Evolutionary conservation across 352 stramenopile genomes (phyloP), one percentile per base, ranked within the genome.

Genomic region (Phytopythium cucurbitacearum): DNA sequence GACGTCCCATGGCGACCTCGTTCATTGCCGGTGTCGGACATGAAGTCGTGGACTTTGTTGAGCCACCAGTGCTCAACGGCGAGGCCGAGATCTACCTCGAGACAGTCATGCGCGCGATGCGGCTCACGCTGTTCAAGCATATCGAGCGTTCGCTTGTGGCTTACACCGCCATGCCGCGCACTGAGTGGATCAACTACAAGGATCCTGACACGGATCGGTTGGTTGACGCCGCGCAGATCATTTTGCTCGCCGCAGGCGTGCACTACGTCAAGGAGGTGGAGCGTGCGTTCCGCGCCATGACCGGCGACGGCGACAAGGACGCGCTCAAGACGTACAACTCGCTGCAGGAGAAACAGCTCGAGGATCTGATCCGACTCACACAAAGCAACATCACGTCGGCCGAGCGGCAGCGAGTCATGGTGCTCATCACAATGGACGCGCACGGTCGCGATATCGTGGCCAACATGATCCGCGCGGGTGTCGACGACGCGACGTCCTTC

Each of bases 11-110:
- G 15, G 91, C 95, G 10, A 96, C 81, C 4, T 76, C 85, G 53
- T 98, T 97, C 53, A 89, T 98, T 9, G 94, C 95, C 35, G 91
- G 89, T 48, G 96, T 99, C 3, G 94, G 95, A 9, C 89, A 95
- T 48, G 96, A 99, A 61, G 64, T 87, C 48, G 93, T 98, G 11
- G 80, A 91, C 40, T 99, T 99, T 53, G 82, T 93, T 47, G 89
- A 97, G 35, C 72, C 91, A 0, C 87, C 97, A 7, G 65, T 92
- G 28, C 79, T 99, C 0, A 80, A 98, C 53, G 96, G 95, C 43
- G 98, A 99, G 65, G 94, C 97, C 13, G 96, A 99, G 62, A 97
- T 98, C 58, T 99, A 99, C 71, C 84, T 99, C 49, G 92, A 98
- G 67, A 97, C 89, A 0, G 77, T 98, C 33, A 88, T 98, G 65